Evolutionary conservation across 257 asterid genomes (phyloP).

Genomic region (Solanum arcanum): DNA sequence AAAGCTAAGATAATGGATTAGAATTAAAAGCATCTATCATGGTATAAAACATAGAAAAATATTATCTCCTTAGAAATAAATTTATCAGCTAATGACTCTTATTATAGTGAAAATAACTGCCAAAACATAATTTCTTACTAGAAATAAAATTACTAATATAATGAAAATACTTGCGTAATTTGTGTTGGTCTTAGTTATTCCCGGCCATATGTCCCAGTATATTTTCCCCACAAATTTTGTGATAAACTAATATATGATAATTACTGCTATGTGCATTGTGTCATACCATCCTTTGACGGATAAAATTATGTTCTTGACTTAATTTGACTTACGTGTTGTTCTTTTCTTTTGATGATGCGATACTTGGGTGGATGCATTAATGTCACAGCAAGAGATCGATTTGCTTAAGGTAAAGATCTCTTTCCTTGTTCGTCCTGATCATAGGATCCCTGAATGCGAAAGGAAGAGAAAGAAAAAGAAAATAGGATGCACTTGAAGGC

Average conservation of each 20-base stretch:
- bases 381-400: conserved; percentile 94
- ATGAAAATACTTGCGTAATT: not conserved
- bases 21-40: not conserved
- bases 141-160: not conserved
- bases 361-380: conserved; percentile 13
- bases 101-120: not conserved
- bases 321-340: conserved; percentile 5
- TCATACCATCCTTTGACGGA: not conserved
- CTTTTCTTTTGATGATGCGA: conserved; percentile 8
- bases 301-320: not conserved
- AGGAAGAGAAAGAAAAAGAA: not conserved
- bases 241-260: not conserved
- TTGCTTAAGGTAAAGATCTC: conserved; percentile 65
- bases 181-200: not conserved
- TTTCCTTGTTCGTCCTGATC: not conserved
- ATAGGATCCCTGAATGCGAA: not conserved
- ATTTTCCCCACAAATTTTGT: not conserved
- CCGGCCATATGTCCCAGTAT: not conserved
- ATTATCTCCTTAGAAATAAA: not conserved
- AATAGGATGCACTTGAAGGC: not conserved
- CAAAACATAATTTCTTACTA: not conserved
- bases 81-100: not conserved
- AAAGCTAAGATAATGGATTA: not conserved
- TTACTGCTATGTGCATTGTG: not conserved
- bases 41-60: not conserved